These are phyloP conservation scores for Metarhizium guizhouense DNA, from an alignment of 2,329 filamentous ascomycete genomes.

Conservation along the genomic window DNA sequence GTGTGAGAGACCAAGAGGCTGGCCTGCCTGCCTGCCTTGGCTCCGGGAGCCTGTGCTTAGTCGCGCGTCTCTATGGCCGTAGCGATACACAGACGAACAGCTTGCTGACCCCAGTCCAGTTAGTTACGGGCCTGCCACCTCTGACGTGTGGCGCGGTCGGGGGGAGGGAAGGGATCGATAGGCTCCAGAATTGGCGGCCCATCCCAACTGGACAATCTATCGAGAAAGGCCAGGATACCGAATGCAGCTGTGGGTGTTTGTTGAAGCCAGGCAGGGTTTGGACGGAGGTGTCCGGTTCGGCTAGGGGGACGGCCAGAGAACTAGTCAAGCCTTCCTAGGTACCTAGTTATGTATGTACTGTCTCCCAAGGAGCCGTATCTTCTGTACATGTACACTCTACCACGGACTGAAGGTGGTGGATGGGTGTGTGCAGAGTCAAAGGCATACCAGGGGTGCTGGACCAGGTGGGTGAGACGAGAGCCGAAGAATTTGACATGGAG, in stretches of 20 bases:
- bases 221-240: background rate
- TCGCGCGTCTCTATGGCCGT: background rate
- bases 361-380: no score
- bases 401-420: background rate
- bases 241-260: background rate
- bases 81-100: background rate
- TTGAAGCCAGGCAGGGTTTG: background rate
- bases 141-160: conserved; percentile 15
- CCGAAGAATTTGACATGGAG: conserved; percentile 2
- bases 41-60: background rate
- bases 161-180: conserved; percentile 21
- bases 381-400: background rate
- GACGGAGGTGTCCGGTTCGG: conserved; percentile 5
- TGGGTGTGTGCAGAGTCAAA: conserved; percentile 5
- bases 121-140: background rate
- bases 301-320: background rate
- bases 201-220: conserved; percentile 1
- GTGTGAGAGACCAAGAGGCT: background rate
- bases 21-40: background rate
- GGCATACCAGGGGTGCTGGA: background rate
- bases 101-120: conserved; percentile 10
- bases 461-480: conserved; percentile 8
- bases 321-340: no score
- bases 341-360: no score
- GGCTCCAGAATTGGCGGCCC: conserved; percentile 5